Evolutionary conservation across 768 basidiomycete genomes (phyloP), one percentile per base, ranked within the genome.

Genomic region (Suillus tomentosus): DNA sequence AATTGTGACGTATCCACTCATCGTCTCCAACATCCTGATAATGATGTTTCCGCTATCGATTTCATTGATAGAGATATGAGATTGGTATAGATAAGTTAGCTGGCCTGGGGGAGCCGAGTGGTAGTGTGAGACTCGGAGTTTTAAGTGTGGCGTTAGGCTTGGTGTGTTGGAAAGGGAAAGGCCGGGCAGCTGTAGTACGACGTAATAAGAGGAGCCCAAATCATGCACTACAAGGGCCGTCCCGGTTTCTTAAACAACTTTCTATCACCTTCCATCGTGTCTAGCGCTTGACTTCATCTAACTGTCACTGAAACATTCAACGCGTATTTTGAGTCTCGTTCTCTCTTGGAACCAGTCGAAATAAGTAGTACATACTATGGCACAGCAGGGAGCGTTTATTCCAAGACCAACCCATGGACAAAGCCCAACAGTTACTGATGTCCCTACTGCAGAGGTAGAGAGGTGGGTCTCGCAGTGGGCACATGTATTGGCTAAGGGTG

Each of bases 391-490:
- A 67, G 31, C 68, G 0, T 76, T 76, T 13, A n/a, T 66, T 19
- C 65, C 74, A 4, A 45, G 19, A 15, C 19, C 64, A 13, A 59
- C 60, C 7, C 67, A 68, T 15, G 34, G 68, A 24, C 67, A 59
- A 60, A 66, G 66, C 5, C 31, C 68, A 0, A 63, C 65, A 14
- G 64, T 69, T 22, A 57, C 22, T 42, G 31, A 62, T 57, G 11
- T 64, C 36, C 14, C 54, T 66, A 42, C 47, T 64, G 17, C 74
- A 54, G 82, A 84, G 31, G 76, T 79, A 13, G 79, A 81, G 54
- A 76, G 80, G 54, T 90, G 90, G 89, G 75, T 87, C 37, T 75
- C 79, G 62, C 77, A 79, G 15, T 92, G 91, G 91, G 76, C 78
- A 64, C 66, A 69, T 3, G 80, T 87, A 19, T 72, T 80, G 40